Percentiles rank a stretch among this genome's conserved stretches.
phyloP scores from a whole-genome alignment of 306 rosid species.

The Quercus gilva region DNA sequence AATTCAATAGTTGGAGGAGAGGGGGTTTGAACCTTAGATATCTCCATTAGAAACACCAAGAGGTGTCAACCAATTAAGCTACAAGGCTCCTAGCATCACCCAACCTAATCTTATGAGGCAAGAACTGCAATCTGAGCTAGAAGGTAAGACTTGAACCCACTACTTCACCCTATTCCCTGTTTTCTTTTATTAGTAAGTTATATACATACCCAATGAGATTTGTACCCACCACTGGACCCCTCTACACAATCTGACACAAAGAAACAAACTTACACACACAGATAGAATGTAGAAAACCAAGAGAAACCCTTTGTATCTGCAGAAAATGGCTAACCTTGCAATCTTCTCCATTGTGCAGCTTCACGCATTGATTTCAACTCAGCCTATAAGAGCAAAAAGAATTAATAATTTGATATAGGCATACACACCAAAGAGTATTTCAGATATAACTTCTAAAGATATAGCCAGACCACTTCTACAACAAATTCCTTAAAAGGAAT shows the following conservation, averaged over 20 bases:
- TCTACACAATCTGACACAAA: neutral
- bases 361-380: slow-evolving; percentile 82
- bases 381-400: slow-evolving; percentile 42
- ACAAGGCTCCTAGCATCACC: too few relatives aligned
- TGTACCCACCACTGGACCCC: too few relatives aligned
- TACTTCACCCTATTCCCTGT: too few relatives aligned
- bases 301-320: slow-evolving; percentile 16
- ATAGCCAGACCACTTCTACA: slow-evolving; percentile 11
- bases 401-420: neutral
- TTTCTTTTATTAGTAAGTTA: too few relatives aligned
- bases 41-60: too few relatives aligned
- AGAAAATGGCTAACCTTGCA: slow-evolving; percentile 59
- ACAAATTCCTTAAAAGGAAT: neutral
- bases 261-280: slow-evolving; percentile 1
- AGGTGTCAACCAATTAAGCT: too few relatives aligned
- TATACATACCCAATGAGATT: too few relatives aligned
- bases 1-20: too few relatives aligned
- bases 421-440: neutral
- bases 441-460: neutral
- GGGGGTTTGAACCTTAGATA: too few relatives aligned
- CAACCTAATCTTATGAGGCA: too few relatives aligned
- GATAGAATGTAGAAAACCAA: slow-evolving; percentile 1
- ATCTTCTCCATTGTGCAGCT: slow-evolving; percentile 89
- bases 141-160: too few relatives aligned
- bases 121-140: too few relatives aligned